A percentile compares a stretch with the other conserved stretches of the same genome.
These are phyloP conservation scores for Capniomyces stellatus DNA, from an alignment of 371 early-diverging fungal genomes.

Conservation along the genomic window DNA sequence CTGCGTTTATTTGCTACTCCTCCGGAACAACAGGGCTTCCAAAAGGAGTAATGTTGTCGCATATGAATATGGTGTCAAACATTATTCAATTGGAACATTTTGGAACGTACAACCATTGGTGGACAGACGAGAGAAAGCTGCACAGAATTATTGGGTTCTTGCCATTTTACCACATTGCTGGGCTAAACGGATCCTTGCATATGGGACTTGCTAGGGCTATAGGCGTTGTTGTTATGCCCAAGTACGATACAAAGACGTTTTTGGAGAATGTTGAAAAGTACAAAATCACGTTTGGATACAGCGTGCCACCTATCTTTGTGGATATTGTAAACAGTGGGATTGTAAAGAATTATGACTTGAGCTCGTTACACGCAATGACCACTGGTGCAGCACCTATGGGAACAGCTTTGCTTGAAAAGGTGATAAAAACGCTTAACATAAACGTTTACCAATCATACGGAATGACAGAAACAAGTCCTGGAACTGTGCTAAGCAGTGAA, in stretches of 20 bases:
- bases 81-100: constrained; percentile 14
- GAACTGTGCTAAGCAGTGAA: constrained; percentile 18
- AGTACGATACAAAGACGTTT: constrained; percentile 36
- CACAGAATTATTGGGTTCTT: constrained; percentile 11
- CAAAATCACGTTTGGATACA: constrained; percentile 39
- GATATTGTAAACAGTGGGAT: constrained; percentile 45
- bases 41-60: constrained; percentile 42
- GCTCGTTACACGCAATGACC: constrained; percentile 34
- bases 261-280: constrained; percentile 45
- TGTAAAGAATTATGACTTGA: constrained; percentile 46
- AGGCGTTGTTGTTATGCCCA: constrained; percentile 31
- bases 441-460: constrained; percentile 36
- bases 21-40: constrained; percentile 60
- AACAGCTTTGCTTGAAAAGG: constrained; percentile 23
- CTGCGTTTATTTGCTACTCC: constrained; percentile 69
- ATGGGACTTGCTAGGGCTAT: constrained; percentile 2
- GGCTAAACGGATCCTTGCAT: constrained; percentile 21
- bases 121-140: no score
- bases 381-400: constrained; percentile 74
- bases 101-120: background rate
- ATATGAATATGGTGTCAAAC: constrained; percentile 34
- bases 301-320: constrained; percentile 71
- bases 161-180: constrained; percentile 63
- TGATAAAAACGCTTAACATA: constrained; percentile 1
- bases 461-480: constrained; percentile 48